phyloP scores from a whole-genome alignment of 306 rosid species.

The Elaeagnus macrophylla region DNA sequence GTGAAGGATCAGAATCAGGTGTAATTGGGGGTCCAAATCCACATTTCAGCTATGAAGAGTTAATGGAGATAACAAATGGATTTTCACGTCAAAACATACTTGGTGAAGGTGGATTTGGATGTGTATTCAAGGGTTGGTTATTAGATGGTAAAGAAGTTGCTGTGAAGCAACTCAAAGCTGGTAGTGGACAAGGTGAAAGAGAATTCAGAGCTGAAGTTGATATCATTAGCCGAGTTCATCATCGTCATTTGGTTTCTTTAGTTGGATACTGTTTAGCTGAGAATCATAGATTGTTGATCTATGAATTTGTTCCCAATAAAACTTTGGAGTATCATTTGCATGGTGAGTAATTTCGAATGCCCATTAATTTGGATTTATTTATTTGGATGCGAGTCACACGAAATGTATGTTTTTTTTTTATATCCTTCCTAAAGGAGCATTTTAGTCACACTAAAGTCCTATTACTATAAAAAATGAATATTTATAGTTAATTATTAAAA shows the following conservation, averaged over 20 bases:
- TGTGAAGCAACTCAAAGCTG: slow-evolving; percentile 71
- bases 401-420: too few relatives aligned
- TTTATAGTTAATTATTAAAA: too few relatives aligned
- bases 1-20: slow-evolving; percentile 30
- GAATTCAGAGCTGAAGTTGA: slow-evolving; percentile 92
- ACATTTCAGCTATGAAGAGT: slow-evolving; percentile 54
- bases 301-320: slow-evolving; percentile 79
- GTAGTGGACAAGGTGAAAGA: slow-evolving; percentile 90
- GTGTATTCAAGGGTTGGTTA: slow-evolving; percentile 67
- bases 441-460: too few relatives aligned
- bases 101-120: slow-evolving; percentile 92
- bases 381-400: too few relatives aligned
- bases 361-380: too few relatives aligned
- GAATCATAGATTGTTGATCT: slow-evolving; percentile 61
- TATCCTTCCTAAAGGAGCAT: too few relatives aligned
- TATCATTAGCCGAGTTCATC: slow-evolving; percentile 79
- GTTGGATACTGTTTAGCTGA: slow-evolving; percentile 79
- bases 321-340: slow-evolving; percentile 88
- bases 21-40: slow-evolving; percentile 24
- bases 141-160: slow-evolving; percentile 70
- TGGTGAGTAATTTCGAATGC: slow-evolving; percentile 38
- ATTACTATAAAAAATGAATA: too few relatives aligned
- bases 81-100: slow-evolving; percentile 59
- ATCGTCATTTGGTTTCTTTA: slow-evolving; percentile 75
- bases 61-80: slow-evolving; percentile 54